Base-by-base conservation (phyloP, 2,329 filamentous ascomycete genomes). In the Sclerotinia nivalis region DNA sequence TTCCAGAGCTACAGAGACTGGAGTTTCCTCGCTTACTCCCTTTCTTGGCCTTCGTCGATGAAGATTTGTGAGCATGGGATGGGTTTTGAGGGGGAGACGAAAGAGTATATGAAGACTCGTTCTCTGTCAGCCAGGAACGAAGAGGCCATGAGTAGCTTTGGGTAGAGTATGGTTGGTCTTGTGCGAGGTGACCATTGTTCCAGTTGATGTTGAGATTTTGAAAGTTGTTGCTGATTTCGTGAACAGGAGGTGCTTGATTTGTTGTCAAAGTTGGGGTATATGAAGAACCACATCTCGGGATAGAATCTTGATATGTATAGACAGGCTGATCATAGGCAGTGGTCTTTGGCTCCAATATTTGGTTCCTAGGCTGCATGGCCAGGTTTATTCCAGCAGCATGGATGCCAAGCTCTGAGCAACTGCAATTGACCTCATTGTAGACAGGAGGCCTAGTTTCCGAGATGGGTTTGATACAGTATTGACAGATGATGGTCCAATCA, bases 341-440 rank as follows among this genome's bases (percentile, higher is more conserved):
- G 37, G 68, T 65, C 4, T 49, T 49, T 22, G 71, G 66, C n/a
- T 50, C 34, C 20, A 40, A 40, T 3, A 8, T 25, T 13, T 71
- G 40, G 47, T 1, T 25, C 34, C 70, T 68, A 12, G 65, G 10
- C 15, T 62, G 68, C 7, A 69, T 37, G 25, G 15, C 15, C n/a
- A 59, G 0, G 4, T 56, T 50, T 22, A 40, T n/a, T 5, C 61
- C 69, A 54, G 52, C 59, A 34, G 55, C 59, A n/a, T 62, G 64
- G 25, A 55, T 50, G 43, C 68, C 73, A 13, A 72, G 50, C 59
- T 74, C 73, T 18, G 71, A 71, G 61, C 75, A 78, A 69, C 71
- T 68, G 59, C 75, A 76, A 25, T 77, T 76, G 15, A 75, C 74
- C 13, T 70, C 22, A 55, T 75, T 77, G 72, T 72, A 73, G 66